A percentile compares a stretch with the other conserved stretches of the same genome.
These are phyloP conservation scores for Cryptomeria japonica DNA, from an alignment of 75 land plant genomes.

Conservation along the genomic window DNA sequence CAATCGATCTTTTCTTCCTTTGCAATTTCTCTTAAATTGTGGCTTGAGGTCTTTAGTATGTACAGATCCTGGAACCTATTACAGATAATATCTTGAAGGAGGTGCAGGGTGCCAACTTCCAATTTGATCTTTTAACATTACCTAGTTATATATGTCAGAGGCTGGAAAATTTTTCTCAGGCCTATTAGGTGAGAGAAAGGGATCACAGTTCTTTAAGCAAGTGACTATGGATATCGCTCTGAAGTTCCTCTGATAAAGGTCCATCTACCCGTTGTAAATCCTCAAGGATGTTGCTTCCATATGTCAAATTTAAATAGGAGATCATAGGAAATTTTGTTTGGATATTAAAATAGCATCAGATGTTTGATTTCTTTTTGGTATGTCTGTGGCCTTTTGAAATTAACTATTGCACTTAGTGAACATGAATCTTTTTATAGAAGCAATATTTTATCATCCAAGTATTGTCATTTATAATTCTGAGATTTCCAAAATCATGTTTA, in stretches of 20 bases:
- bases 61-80: not conserved
- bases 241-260: not conserved
- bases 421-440: not conserved
- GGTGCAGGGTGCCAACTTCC: not conserved
- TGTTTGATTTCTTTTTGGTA: not conserved
- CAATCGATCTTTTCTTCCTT: not conserved
- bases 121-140: not conserved
- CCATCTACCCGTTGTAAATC: not conserved
- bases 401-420: not conserved
- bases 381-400: not conserved
- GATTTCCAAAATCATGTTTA: not conserved
- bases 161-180: not conserved
- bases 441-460: not conserved
- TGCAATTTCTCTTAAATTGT: not conserved
- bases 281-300: not conserved
- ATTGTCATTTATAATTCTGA: not conserved
- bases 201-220: not conserved
- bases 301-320: not conserved
- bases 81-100: not conserved
- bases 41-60: not conserved
- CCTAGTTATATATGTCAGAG: not conserved
- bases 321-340: not conserved
- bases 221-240: not conserved
- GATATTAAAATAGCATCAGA: not conserved
- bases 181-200: not conserved